phyloP scores from a whole-genome alignment of 306 rosid species.

The Lathyrus aphaca region DNA sequence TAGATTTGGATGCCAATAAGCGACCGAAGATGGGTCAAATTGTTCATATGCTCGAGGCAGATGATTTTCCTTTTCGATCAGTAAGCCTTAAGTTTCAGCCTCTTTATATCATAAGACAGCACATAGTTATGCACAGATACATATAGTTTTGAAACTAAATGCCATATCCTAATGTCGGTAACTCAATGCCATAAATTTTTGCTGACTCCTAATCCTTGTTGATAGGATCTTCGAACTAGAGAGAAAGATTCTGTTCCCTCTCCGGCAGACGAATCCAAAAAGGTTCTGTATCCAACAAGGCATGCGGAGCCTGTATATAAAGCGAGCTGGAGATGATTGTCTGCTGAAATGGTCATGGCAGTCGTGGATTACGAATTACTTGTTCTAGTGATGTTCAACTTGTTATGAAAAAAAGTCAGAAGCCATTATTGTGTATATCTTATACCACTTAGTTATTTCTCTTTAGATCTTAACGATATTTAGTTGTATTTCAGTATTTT shows the following conservation, averaged over 20 bases:
- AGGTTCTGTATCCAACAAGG: slow-evolving; percentile 47
- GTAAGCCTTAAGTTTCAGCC: slow-evolving; percentile 47
- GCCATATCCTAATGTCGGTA: background rate
- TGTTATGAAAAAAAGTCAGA: slow-evolving; percentile 35
- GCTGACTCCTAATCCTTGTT: slow-evolving; percentile 5
- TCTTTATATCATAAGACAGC: background rate
- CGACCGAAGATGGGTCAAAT: slow-evolving; percentile 99
- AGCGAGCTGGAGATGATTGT: slow-evolving; percentile 60
- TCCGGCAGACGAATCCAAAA: slow-evolving; percentile 41
- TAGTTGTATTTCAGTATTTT: slow-evolving; percentile 38
- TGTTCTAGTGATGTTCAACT: slow-evolving; percentile 41
- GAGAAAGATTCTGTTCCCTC: slow-evolving; percentile 54
- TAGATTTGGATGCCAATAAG: slow-evolving; percentile 82
- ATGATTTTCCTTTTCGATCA: slow-evolving; percentile 87
- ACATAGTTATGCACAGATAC: slow-evolving; percentile 5
- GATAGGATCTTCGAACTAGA: slow-evolving; percentile 65
- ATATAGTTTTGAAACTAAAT: slow-evolving; percentile 12
- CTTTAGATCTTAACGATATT: slow-evolving; percentile 22
- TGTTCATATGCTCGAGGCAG: slow-evolving; percentile 96
- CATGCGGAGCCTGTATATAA: slow-evolving; percentile 48
- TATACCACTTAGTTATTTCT: background rate
- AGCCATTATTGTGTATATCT: slow-evolving; percentile 54
- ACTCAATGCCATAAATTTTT: slow-evolving; percentile 6
- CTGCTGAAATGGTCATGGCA: slow-evolving; percentile 23
- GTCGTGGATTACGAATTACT: slow-evolving; percentile 40